Conservation (phyloP, 2,329 filamentous ascomycete species). For the Calonectria pteridis region DNA sequence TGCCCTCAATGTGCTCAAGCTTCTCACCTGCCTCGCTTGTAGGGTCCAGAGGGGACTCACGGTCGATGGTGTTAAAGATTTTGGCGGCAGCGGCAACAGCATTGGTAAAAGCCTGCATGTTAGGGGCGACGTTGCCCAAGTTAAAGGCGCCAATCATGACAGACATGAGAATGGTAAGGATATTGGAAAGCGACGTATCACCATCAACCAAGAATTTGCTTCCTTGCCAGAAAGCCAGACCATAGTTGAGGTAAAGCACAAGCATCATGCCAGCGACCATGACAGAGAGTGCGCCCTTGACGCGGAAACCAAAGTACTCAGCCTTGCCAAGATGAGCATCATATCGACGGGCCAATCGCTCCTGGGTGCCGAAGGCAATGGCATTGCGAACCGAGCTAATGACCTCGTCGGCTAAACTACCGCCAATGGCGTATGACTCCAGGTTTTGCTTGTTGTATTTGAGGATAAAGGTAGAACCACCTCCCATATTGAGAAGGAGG, state of each 20-base stretch:
- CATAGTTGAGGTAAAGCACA: slow-evolving; percentile 88
- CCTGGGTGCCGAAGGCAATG: slow-evolving; percentile 92
- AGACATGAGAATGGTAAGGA: slow-evolving; percentile 89
- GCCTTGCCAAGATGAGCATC: slow-evolving; percentile 80
- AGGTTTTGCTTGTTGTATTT: slow-evolving; percentile 85
- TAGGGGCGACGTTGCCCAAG: slow-evolving; percentile 87
- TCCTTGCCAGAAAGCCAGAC: slow-evolving; percentile 90
- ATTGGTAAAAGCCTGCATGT: slow-evolving; percentile 87
- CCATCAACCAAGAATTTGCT: slow-evolving; percentile 78
- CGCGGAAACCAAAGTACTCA: slow-evolving; percentile 80
- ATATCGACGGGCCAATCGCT: slow-evolving; percentile 90
- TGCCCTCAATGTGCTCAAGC: slow-evolving; percentile 79
- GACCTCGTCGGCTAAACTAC: slow-evolving; percentile 92
- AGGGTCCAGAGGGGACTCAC: slow-evolving; percentile 85
- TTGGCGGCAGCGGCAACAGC: slow-evolving; percentile 88
- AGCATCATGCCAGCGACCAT: slow-evolving; percentile 90
- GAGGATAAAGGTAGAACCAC: slow-evolving; percentile 79
- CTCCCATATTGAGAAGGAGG: slow-evolving; percentile 81
- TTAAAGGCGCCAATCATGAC: slow-evolving; percentile 95
- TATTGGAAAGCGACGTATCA: slow-evolving; percentile 74
- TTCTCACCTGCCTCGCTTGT: slow-evolving; percentile 76
- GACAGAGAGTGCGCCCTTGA: slow-evolving; percentile 77
- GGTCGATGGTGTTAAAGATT: slow-evolving; percentile 95
- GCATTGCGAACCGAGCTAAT: slow-evolving; percentile 94
- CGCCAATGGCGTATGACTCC: slow-evolving; percentile 84